Percentiles rank a stretch among this genome's conserved stretches.
Evolutionary conservation across 805 yeast species (phyloP).

Genomic region (Scheffersomyces spartinae): DNA sequence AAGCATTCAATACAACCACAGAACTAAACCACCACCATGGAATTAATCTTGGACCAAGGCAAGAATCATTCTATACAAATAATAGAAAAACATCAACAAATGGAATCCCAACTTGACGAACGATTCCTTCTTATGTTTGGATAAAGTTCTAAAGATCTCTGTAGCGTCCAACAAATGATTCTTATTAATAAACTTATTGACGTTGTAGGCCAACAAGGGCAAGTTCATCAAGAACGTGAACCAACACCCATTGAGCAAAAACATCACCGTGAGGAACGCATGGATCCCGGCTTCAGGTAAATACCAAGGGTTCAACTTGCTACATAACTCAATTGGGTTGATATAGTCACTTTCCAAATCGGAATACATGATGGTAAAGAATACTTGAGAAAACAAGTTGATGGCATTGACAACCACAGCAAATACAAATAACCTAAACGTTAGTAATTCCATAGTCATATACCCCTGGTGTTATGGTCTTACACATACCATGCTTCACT

Average conservation of each 20-base stretch:
- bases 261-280: slow-evolving; percentile 53
- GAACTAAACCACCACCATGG: too few species aligned
- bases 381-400: slow-evolving; percentile 84
- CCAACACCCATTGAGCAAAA: slow-evolving; percentile 88
- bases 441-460: too few species aligned
- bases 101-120: slow-evolving; percentile 87
- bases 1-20: too few species aligned
- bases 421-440: slow-evolving; percentile 55
- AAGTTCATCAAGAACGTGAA: slow-evolving; percentile 70
- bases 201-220: slow-evolving; percentile 79
- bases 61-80: slow-evolving; percentile 92
- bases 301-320: slow-evolving; percentile 78
- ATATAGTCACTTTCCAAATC: slow-evolving; percentile 94
- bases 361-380: slow-evolving; percentile 89
- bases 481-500: too few species aligned
- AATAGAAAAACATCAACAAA: slow-evolving; percentile 85
- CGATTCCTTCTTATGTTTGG: slow-evolving; percentile 86
- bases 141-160: slow-evolving; percentile 88
- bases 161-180: slow-evolving; percentile 91
- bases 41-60: too few species aligned
- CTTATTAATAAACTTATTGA: slow-evolving; percentile 65
- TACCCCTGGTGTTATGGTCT: too few species aligned
- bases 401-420: slow-evolving; percentile 80
- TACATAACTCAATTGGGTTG: slow-evolving; percentile 94
- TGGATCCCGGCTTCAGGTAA: slow-evolving; percentile 86